phyloP scores from a whole-genome alignment of 371 early-diverging fungal species.

The Parasitella parasitica region DNA sequence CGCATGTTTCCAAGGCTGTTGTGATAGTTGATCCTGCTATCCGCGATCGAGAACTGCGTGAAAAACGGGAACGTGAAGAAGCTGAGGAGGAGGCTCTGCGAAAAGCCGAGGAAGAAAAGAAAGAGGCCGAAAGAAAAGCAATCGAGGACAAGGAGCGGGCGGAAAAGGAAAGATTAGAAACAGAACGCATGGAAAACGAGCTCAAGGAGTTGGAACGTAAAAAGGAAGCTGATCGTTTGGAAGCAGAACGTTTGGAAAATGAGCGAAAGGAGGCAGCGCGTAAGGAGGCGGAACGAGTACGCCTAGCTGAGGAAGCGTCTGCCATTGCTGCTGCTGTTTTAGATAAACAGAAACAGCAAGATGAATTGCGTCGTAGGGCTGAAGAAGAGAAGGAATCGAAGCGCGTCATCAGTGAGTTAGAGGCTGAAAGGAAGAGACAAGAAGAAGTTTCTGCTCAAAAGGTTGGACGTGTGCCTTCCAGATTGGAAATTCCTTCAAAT shows the following conservation, averaged over 20 bases:
- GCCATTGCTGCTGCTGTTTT: neutral
- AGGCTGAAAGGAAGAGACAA: conserved; percentile 37
- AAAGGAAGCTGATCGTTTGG: conserved; percentile 22
- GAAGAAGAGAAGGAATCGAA: conserved; percentile 22
- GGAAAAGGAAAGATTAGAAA: conserved; percentile 34
- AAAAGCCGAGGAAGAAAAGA: conserved; percentile 29
- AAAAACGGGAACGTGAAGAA: conserved; percentile 46
- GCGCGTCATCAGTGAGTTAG: conserved; percentile 24
- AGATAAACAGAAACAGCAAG: conserved; percentile 21
- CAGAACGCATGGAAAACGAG: conserved; percentile 14
- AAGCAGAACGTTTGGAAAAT: conserved; percentile 3
- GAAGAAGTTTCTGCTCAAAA: conserved; percentile 38
- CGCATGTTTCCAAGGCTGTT: conserved; percentile 50
- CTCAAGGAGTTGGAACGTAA: conserved; percentile 5
- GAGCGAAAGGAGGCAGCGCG: conserved; percentile 26
- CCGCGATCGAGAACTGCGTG: conserved; percentile 29
- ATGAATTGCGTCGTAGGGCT: conserved; percentile 10
- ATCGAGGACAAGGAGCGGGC: conserved; percentile 13
- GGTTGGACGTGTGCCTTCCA: conserved; percentile 6
- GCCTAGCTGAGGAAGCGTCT: conserved; percentile 31
- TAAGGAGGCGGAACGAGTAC: conserved; percentile 5
- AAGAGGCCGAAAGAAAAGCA: conserved; percentile 13
- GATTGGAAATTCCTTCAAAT: neutral
- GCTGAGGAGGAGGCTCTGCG: conserved; percentile 40
- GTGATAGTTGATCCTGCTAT: conserved; percentile 66